Base-by-base conservation (phyloP, 306 rosid species). In the Mucuna pruriens region DNA sequence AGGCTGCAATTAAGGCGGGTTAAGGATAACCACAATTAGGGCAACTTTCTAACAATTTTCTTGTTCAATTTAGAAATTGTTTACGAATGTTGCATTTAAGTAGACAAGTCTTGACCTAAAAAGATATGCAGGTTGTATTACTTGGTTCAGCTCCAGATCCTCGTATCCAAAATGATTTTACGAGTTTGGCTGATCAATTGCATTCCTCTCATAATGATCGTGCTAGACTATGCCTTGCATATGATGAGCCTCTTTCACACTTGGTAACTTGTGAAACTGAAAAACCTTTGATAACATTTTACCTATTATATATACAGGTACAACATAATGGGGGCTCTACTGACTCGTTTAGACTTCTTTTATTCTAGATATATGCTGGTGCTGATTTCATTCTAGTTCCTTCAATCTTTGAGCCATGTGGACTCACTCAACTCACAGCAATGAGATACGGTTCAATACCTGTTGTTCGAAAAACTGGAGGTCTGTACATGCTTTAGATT, bases 91-190 rank as follows among this genome's bases (percentile, higher is more conserved):
- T 74, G 77, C 70, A 17, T 74, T 11, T 11, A 19, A 75, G 71
- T 17, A 61, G 86, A 58, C 9, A 58, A 57, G 61, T 66, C 26
- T 57, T 71, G 15, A 78, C 84, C 55, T 54, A 20, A 69, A 40
- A 48, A 54, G 42, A n/a, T 78, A 77, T 80, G 85, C 92, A 96
- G 99, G 94, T 89, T 66, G 98, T 90, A 9, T 89, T 96, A 80
- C 99, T 96, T 80, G 99, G 99, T 85, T 96, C 99, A 40, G 99
- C 99, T 87, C 99, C 99, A 44, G 99, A 96, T 87, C 94, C 90
- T 69, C 97, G 97, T 67, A 88, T 96, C 84, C 99, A 93, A 83
- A 92, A 93, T 84, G 99, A 96, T 80, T 96, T 96, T 84, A 92
- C 77, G 78, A 85, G 87, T 86, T 87, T 96, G 84, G 91, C 97